Percentiles rank a stretch among this genome's conserved stretches.
Evolutionary conservation across 148 eudicot species (phyloP).

Genomic region (Rhododendron simsii): DNA sequence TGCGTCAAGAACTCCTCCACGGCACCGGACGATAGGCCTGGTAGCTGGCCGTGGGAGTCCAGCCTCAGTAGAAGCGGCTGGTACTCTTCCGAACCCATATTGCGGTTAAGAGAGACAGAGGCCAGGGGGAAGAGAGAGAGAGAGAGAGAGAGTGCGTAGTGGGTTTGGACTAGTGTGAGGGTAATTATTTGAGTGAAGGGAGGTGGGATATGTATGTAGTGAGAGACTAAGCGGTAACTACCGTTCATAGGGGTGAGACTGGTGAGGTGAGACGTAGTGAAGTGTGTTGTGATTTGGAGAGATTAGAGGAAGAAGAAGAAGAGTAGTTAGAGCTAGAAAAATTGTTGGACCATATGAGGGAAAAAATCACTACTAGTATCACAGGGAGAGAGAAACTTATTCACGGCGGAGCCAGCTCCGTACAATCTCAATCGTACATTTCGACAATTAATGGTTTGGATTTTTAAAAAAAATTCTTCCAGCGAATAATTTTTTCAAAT

Average conservation of each 20-base stretch:
- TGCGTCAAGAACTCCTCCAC: slow-evolving; percentile 43
- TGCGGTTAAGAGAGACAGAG: neutral
- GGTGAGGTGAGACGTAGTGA: neutral
- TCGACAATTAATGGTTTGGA: too few relatives aligned
- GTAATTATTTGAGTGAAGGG: neutral
- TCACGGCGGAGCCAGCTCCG: too few relatives aligned
- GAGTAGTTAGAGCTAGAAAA: neutral
- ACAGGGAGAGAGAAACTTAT: too few relatives aligned
- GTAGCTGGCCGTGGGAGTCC: slow-evolving; percentile 37
- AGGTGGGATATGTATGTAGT: neutral
- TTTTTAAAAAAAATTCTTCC: too few relatives aligned
- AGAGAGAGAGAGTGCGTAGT: neutral
- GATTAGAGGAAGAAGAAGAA: neutral
- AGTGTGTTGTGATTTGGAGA: neutral
- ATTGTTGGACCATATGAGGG: neutral
- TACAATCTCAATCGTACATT: too few relatives aligned
- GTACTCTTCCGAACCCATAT: slow-evolving; percentile 12
- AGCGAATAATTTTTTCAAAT: too few relatives aligned
- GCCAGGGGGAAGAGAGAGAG: neutral
- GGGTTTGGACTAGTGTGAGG: neutral
- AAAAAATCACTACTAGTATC: neutral
- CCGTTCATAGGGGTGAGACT: neutral
- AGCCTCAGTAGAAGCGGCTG: slow-evolving; percentile 38
- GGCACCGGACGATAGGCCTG: slow-evolving; percentile 28
- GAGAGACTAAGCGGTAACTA: neutral